Evolutionary conservation across 495 filamentous ascomycete species (phyloP), one percentile per base, ranked within the genome.

Genomic region (Podospora didyma): DNA sequence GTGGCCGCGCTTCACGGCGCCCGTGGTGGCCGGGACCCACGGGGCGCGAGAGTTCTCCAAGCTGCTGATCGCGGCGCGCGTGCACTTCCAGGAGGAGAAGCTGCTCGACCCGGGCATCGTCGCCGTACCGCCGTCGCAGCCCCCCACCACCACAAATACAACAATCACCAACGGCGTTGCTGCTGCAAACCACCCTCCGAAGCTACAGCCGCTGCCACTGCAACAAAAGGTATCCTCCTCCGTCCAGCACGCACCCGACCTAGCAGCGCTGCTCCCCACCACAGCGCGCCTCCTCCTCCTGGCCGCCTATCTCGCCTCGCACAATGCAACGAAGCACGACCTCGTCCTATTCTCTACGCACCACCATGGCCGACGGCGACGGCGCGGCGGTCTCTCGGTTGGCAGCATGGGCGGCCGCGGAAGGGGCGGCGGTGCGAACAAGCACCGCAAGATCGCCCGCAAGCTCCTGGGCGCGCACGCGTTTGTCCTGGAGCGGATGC

Each of bases 231-330:
- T 31, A 9, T 31, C 26, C 26, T 3, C 9, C 26, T 4, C 26
- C 26, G 26, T 9, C n/a, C n/a, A n/a, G n/a, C n/a, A n/a, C 4
- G 49, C 49, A 23, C 37, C 65, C 3, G 71, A 69, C 59, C 64
- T 73, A 1, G 69, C 78, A 1, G 26, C 66, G 59, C 78, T 80
- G 24, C 79, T 97, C 22, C 90, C 92, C 11, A 88, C 89, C 60
- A 90, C 89, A 64, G 86, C 94, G 20, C 87, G 89, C 46, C 76
- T 90, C 39, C 82, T 97, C 54, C 80, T 98, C 14, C 81, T 93
- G 37, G 88, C 92, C 48, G 86, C 92, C 20, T 98, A 96, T 72
- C 83, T 98, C 4, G 90, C 93, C 57, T 96, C 92, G 3, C 89
- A 92, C 74, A 97, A 89, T 65, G 85, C 89, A 0, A 79, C 90